These are phyloP conservation scores for Phytophthora pseudosyringae DNA, from an alignment of 352 stramenopile genomes.

Conservation along the genomic window DNA sequence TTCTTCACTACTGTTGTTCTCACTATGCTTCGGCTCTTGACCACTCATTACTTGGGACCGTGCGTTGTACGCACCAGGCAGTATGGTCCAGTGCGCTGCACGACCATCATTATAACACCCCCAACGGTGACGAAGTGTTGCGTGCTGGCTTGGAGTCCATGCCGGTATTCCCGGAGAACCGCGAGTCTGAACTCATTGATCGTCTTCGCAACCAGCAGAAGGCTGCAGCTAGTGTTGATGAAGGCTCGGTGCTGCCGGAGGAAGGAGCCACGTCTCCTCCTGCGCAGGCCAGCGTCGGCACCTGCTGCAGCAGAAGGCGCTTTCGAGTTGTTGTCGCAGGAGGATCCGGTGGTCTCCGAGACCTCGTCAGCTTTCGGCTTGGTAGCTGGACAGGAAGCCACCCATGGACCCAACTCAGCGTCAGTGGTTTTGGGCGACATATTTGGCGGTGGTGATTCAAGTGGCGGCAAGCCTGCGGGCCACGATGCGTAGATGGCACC, in stretches of 20 bases:
- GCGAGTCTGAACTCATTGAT: slow-evolving; percentile 72
- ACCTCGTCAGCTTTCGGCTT: slow-evolving; percentile 24
- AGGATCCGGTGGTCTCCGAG: slow-evolving; percentile 39
- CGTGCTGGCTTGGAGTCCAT: slow-evolving; percentile 97
- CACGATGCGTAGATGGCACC: slow-evolving; percentile 52
- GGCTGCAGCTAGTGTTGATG: slow-evolving; percentile 29
- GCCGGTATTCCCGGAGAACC: slow-evolving; percentile 96
- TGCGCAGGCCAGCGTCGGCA: slow-evolving; percentile 9
- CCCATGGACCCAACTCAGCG: slow-evolving; percentile 58
- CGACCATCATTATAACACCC: background rate
- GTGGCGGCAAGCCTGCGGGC: slow-evolving; percentile 30
- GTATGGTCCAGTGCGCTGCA: too few relatives aligned
- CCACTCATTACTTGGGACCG: too few relatives aligned
- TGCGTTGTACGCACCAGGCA: too few relatives aligned
- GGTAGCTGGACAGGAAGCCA: slow-evolving; percentile 33
- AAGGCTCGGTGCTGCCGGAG: slow-evolving; percentile 20
- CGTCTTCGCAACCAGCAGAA: slow-evolving; percentile 80
- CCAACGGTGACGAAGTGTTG: slow-evolving; percentile 74
- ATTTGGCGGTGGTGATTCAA: slow-evolving; percentile 42
- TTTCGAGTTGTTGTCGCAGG: slow-evolving; percentile 59
- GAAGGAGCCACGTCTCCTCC: slow-evolving; percentile 21
- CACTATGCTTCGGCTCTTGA: too few relatives aligned
- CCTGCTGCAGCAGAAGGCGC: slow-evolving; percentile 16
- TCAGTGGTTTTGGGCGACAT: slow-evolving; percentile 55
- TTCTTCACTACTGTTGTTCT: too few relatives aligned